Evolutionary conservation across 2,329 filamentous ascomycete genomes (phyloP).

Genomic region (Laburnicola sp.): DNA sequence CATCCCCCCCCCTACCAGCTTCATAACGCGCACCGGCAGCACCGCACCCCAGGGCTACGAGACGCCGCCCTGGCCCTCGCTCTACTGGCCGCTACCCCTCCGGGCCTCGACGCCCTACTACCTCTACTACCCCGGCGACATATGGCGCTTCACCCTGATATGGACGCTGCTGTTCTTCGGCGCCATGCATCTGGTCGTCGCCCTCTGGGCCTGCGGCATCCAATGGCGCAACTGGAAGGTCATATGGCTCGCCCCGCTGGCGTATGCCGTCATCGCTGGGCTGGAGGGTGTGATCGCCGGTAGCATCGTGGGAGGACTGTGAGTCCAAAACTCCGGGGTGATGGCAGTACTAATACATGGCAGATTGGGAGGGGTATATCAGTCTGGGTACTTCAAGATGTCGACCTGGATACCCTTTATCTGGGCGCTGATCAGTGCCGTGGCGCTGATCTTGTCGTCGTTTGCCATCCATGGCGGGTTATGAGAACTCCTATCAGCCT

Average conservation of each 20-base stretch:
- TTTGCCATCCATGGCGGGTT: slow-evolving; percentile 92
- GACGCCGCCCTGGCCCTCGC: slow-evolving; percentile 75
- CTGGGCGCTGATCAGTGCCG: slow-evolving; percentile 82
- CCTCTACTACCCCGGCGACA: slow-evolving; percentile 74
- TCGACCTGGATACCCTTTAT: slow-evolving; percentile 92
- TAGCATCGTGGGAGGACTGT: slow-evolving; percentile 80
- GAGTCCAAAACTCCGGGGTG: slow-evolving; percentile 41
- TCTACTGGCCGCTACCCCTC: slow-evolving; percentile 72
- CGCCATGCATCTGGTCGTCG: slow-evolving; percentile 72
- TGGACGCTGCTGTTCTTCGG: slow-evolving; percentile 84
- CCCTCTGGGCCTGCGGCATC: slow-evolving; percentile 70
- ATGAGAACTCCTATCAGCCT: slow-evolving; percentile 42
- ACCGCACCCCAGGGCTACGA: slow-evolving; percentile 62
- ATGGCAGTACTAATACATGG: slow-evolving; percentile 7
- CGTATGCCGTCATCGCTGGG: slow-evolving; percentile 72
- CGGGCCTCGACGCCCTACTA: slow-evolving; percentile 60
- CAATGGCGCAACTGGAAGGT: slow-evolving; percentile 62
- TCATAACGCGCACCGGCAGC: slow-evolving; percentile 51
- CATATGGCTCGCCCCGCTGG: slow-evolving; percentile 71
- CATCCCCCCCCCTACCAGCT: slow-evolving; percentile 30
- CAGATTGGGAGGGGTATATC: slow-evolving; percentile 78
- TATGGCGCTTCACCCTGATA: slow-evolving; percentile 83
- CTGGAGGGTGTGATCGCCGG: slow-evolving; percentile 79
- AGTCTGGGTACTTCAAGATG: slow-evolving; percentile 83
- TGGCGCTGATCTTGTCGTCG: slow-evolving; percentile 81